Conservation (phyloP, 257 asterid genomes). For the Pogostemon cablin region DNA sequence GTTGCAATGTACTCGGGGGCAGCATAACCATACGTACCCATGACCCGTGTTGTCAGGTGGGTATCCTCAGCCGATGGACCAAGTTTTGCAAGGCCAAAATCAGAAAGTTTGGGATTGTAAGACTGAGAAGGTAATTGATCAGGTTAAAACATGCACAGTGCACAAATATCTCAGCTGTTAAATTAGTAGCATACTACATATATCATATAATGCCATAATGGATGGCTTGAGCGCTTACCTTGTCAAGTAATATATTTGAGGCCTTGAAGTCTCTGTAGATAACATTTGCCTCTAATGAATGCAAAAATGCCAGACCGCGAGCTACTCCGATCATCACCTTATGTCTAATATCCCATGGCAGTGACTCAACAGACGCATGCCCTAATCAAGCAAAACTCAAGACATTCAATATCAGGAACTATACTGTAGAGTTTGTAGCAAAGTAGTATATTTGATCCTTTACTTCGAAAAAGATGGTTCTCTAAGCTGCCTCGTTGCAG, state of each 20-base stretch:
- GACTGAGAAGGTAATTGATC: background rate
- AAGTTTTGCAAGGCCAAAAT: background rate
- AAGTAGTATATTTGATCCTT: background rate
- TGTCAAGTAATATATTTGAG: constrained; percentile 77
- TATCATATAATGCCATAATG: too few species aligned
- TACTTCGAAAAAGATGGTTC: constrained; percentile 86
- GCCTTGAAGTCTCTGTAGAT: constrained; percentile 85
- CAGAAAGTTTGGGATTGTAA: background rate
- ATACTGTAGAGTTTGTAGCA: constrained; percentile 17
- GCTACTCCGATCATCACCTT: constrained; percentile 71
- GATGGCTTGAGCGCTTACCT: constrained; percentile 38
- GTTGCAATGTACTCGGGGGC: background rate
- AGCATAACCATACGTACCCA: background rate
- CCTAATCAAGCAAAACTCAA: constrained; percentile 38
- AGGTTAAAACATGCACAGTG: too few species aligned
- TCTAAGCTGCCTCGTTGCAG: background rate
- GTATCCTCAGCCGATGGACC: background rate
- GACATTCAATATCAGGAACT: background rate
- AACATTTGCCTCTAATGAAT: constrained; percentile 53
- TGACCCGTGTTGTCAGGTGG: background rate
- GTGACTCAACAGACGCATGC: constrained; percentile 73
- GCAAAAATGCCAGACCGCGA: constrained; percentile 71
- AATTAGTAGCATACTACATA: too few species aligned
- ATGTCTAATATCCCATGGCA: constrained; percentile 73
- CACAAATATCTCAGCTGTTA: too few species aligned